These are phyloP conservation scores for Lyophyllum atratum DNA, from an alignment of 768 basidiomycete species.

Conservation along the genomic window DNA sequence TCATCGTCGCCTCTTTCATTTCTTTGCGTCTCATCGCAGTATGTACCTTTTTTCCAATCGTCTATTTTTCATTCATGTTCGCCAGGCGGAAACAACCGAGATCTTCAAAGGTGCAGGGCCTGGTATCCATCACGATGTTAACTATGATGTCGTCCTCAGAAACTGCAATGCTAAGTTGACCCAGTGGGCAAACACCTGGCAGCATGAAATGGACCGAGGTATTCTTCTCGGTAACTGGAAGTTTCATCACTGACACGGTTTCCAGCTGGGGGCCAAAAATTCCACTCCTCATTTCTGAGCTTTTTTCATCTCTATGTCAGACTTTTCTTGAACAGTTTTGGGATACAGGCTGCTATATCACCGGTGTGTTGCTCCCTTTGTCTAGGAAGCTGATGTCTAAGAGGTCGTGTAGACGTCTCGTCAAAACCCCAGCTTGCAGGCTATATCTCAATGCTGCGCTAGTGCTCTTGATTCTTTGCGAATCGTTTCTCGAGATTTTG, in stretches of 20 bases:
- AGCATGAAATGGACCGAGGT: conserved; percentile 74
- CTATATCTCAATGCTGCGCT: conserved; percentile 70
- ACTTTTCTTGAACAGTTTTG: conserved; percentile 84
- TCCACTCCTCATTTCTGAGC: conserved; percentile 74
- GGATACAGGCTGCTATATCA: conserved; percentile 63
- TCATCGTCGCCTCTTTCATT: conserved; percentile 76
- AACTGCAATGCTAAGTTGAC: conserved; percentile 74
- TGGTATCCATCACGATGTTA: conserved; percentile 59
- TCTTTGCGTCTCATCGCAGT: conserved; percentile 81
- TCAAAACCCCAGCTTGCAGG: conserved; percentile 62
- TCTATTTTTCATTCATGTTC: conserved; percentile 6
- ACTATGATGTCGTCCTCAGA: conserved; percentile 70
- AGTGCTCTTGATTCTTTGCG: conserved; percentile 72
- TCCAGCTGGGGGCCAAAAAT: conserved; percentile 69
- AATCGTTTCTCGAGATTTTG: conserved; percentile 76
- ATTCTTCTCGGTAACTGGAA: conserved; percentile 10
- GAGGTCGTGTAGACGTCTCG: conserved; percentile 48
- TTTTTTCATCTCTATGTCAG: conserved; percentile 79
- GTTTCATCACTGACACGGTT: conserved; percentile 7
- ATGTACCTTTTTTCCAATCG: conserved; percentile 26
- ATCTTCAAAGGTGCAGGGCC: conserved; percentile 44
- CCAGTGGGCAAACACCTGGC: conserved; percentile 74
- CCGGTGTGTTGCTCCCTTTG: conserved; percentile 40
- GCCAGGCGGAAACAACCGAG: conserved; percentile 76
- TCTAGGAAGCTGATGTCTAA: neutral